Evolutionary conservation across 202 grass and related monocot genomes (phyloP).

Genomic region (Digitaria exilis): DNA sequence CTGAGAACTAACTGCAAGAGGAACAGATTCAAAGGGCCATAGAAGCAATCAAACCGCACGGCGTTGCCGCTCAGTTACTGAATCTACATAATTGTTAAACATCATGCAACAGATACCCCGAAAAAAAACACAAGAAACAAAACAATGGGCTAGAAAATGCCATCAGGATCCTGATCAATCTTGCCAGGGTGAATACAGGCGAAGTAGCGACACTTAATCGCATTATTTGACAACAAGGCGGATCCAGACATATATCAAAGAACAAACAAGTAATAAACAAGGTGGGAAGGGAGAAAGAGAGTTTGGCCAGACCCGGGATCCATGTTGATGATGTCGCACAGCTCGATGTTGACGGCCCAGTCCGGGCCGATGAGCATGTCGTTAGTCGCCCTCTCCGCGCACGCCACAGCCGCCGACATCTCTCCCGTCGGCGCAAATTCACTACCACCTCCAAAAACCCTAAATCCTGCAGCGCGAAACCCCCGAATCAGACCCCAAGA

Average conservation of each 20-base stretch:
- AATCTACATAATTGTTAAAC: neutral
- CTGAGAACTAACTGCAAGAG: neutral
- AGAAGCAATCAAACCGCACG: neutral
- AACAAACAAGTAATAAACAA: neutral
- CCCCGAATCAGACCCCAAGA: slow-evolving; percentile 31
- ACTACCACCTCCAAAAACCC: slow-evolving; percentile 24
- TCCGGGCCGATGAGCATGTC: slow-evolving; percentile 93
- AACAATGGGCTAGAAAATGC: neutral
- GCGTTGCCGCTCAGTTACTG: neutral
- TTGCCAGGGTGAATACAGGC: slow-evolving; percentile 10
- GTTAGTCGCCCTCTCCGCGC: slow-evolving; percentile 86
- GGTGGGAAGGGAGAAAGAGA: neutral
- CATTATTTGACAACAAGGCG: neutral
- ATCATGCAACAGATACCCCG: neutral
- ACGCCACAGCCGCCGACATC: slow-evolving; percentile 59
- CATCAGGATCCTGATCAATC: slow-evolving; percentile 11
- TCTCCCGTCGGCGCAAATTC: neutral
- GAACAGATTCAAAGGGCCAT: neutral
- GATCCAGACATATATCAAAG: slow-evolving; percentile 23
- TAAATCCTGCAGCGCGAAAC: slow-evolving; percentile 40
- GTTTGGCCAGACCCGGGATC: slow-evolving; percentile 68
- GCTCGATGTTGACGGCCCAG: slow-evolving; percentile 96
- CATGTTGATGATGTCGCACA: slow-evolving; percentile 98
- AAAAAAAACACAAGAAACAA: neutral
- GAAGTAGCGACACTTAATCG: neutral